Percentiles rank a stretch among this genome's conserved stretches.
Conservation (phyloP, 805 yeast genomes). For the Kazachstania viticola region DNA sequence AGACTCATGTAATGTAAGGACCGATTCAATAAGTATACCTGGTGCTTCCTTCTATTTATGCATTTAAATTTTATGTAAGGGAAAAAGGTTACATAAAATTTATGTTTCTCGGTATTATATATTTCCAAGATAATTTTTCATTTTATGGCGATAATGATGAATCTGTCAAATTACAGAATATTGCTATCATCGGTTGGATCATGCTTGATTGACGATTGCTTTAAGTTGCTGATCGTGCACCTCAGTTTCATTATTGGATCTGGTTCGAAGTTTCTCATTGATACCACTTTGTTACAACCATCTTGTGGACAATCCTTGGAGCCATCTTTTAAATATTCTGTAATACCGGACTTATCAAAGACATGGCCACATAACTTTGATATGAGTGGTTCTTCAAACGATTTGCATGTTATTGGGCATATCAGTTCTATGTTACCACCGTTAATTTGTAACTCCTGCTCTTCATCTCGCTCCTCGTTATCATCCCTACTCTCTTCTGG, state of each 20-base stretch:
- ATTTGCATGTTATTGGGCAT: constrained; percentile 53
- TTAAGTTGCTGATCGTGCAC: constrained; percentile 36
- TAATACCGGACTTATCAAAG: constrained; percentile 40
- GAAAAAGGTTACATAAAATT: no score
- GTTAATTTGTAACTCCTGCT: constrained; percentile 51
- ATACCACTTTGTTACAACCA: constrained; percentile 34
- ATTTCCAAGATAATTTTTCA: no score
- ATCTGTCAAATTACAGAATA: no score
- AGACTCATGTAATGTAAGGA: no score
- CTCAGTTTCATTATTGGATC: constrained; percentile 49
- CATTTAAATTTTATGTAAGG: no score
- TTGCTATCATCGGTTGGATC: no score
- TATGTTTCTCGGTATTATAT: no score
- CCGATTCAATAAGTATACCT: no score
- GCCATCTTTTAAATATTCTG: constrained; percentile 20
- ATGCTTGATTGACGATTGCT: no score
- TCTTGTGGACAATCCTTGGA: constrained; percentile 48
- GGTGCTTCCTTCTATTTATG: no score
- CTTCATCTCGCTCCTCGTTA: constrained; percentile 31
- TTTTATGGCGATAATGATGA: no score
- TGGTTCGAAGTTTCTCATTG: constrained; percentile 27
- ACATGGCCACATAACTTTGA: constrained; percentile 50
- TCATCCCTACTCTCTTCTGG: constrained; percentile 29
- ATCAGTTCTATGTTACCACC: constrained; percentile 61
- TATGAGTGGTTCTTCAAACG: constrained; percentile 44